Conservation (phyloP, 805 yeast species). For the Candida insectorum region DNA sequence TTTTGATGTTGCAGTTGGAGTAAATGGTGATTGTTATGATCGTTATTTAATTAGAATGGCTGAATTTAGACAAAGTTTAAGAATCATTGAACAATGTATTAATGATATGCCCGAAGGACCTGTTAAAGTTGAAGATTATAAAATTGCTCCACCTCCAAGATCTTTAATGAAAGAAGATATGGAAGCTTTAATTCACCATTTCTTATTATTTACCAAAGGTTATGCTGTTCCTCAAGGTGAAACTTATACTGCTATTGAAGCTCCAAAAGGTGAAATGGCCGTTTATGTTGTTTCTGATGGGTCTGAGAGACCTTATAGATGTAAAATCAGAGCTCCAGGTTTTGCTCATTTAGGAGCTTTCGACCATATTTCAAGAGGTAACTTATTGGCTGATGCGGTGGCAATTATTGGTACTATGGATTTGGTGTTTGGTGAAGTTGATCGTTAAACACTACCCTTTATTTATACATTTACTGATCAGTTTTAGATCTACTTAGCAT, state of each 20-base stretch:
- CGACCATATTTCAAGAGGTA: slow-evolving; percentile 82
- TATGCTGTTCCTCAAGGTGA: slow-evolving; percentile 88
- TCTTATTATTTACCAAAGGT: slow-evolving; percentile 83
- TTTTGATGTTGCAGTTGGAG: slow-evolving; percentile 83
- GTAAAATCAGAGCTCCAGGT: slow-evolving; percentile 94
- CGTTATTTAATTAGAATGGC: slow-evolving; percentile 87
- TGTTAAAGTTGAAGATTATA: slow-evolving; percentile 85
- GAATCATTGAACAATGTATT: slow-evolving; percentile 86
- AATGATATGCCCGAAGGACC: slow-evolving; percentile 93
- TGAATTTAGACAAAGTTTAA: slow-evolving; percentile 85
- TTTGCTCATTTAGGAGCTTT: slow-evolving; percentile 88
- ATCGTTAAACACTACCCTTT: slow-evolving; percentile 54
- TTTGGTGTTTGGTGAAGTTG: slow-evolving; percentile 91
- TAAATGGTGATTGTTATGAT: slow-evolving; percentile 88
- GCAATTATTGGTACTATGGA: slow-evolving; percentile 96
- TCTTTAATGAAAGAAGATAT: slow-evolving; percentile 82
- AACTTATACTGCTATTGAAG: slow-evolving; percentile 87
- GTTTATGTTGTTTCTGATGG: slow-evolving; percentile 88
- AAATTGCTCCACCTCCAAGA: slow-evolving; percentile 80
- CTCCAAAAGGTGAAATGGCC: slow-evolving; percentile 95
- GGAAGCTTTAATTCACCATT: slow-evolving; percentile 91
- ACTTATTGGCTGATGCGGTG: slow-evolving; percentile 86
- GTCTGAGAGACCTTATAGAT: slow-evolving; percentile 84
- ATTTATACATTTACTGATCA: neutral
- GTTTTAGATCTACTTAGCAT: neutral